Evolutionary conservation across 352 stramenopile genomes (phyloP), one percentile per base, ranked within the genome.

Genomic region (Phytopythium mirpurense): DNA sequence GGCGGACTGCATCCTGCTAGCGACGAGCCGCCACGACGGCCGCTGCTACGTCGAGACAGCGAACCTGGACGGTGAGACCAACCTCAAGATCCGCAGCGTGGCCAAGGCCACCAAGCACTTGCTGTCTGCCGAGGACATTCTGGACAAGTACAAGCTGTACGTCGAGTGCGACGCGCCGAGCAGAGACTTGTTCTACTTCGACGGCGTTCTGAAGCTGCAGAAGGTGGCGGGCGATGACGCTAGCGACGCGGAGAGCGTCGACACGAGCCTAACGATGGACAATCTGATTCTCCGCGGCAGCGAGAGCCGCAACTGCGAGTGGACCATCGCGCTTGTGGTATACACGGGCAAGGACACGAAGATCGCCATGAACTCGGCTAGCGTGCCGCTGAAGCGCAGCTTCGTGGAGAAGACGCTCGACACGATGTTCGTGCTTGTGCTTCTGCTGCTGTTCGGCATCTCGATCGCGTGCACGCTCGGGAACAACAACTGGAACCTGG

Each of bases 1-100:
- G 35, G 77, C 86, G 0, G 86, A 96, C 43, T 93, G 84, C 47
- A 67, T 96, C 46, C 40, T 96, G 18, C 56, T 96, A 11, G 79
- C 82, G 1, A 93, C 86, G 6, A 91, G 70, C 51, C 75, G 80
- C 27, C 42, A 75, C 0, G 83, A 93, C 60, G 86, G 86, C 1
- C 68, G 83, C 16, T 93, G 79, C 51, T 95, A 94, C 53, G 72
- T 96, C 2, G 83, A 96, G 55, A 96, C 86, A 23, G 77, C 80
- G 5, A 96, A 95, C 42, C 51, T 96, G 40, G 86, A 96, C 54
- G 86, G 86, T 12, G 86, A 96, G 65, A 96, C 86, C 16, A 94
- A 94, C 49, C 56, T 96, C 37, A 96, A 96, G 55, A 93, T 96
- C 42, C 77, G 86, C n/a, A 76, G 65, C 23, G 81, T 91, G 5